Conservation (phyloP, 768 basidiomycete genomes). For the Pleurotus eryngii region DNA sequence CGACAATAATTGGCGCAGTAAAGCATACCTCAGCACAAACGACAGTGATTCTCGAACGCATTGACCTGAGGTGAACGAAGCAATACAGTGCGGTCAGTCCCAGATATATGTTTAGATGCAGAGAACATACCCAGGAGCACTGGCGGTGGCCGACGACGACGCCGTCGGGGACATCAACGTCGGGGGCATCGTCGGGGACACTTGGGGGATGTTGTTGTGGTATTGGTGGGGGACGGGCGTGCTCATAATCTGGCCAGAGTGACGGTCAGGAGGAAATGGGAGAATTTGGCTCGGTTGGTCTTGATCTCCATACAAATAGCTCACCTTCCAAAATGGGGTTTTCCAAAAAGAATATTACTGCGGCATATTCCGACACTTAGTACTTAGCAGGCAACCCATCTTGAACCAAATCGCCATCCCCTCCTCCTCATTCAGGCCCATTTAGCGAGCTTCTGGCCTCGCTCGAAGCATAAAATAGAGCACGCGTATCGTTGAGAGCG, state of each 20-base stretch:
- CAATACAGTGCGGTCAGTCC: neutral
- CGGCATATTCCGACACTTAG: slow-evolving; percentile 3
- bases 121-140: neutral
- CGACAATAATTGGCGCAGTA: neutral
- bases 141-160: neutral
- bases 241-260: neutral
- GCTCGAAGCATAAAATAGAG: too few relatives aligned
- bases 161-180: neutral
- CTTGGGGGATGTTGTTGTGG: neutral
- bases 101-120: neutral
- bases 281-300: neutral
- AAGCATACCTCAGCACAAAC: slow-evolving; percentile 73
- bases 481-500: too few relatives aligned
- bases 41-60: slow-evolving; percentile 75
- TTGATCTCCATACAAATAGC: slow-evolving; percentile 7
- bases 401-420: neutral
- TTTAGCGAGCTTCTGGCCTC: too few relatives aligned
- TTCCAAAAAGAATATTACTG: slow-evolving; percentile 8
- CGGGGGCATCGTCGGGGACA: neutral
- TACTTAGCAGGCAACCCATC: slow-evolving; percentile 1
- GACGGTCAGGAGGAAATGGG: slow-evolving; percentile 10
- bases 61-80: slow-evolving; percentile 40
- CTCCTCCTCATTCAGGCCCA: too few relatives aligned
- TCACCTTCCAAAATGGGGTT: slow-evolving; percentile 1
- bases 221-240: neutral